A percentile compares a stretch with the other conserved stretches of the same genome.
Evolutionary conservation across 1,139 yeast genomes (phyloP).

Genomic region (Blastobotrys illinoisensis): DNA sequence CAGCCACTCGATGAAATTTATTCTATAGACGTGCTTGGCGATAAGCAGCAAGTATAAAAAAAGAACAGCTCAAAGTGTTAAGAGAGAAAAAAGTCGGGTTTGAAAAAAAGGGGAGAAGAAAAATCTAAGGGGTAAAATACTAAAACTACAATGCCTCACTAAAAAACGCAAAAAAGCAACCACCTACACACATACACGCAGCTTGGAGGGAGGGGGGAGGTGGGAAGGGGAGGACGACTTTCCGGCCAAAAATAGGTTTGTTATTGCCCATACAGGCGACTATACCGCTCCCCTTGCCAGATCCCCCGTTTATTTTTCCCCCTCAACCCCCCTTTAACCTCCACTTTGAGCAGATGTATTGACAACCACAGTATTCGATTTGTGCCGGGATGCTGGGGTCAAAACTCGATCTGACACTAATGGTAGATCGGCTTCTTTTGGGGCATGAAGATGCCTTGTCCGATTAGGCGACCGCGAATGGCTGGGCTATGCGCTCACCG

Average conservation of each 20-base stretch:
- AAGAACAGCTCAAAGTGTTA: background rate
- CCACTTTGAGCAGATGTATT: background rate
- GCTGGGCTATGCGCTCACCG: background rate
- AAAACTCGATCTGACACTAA: background rate
- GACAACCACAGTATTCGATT: background rate
- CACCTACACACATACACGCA: background rate
- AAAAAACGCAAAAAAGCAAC: slow-evolving; percentile 1
- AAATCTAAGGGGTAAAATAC: slow-evolving; percentile 1
- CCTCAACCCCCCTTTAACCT: background rate
- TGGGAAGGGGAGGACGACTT: no score
- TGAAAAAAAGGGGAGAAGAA: slow-evolving; percentile 1
- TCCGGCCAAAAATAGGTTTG: background rate
- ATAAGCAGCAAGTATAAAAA: background rate
- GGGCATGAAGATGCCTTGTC: background rate
- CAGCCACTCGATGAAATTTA: background rate
- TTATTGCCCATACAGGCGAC: background rate
- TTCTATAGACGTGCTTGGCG: background rate
- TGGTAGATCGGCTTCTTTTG: background rate
- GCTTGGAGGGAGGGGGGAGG: background rate
- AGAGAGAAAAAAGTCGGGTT: background rate
- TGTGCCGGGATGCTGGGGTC: background rate
- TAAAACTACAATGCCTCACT: background rate
- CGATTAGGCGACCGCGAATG: background rate
- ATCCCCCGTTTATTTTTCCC: background rate
- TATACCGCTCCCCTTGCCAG: background rate